These are phyloP conservation scores for Rubroboletus pulcherrimus DNA, from an alignment of 768 basidiomycete species.

Conservation along the genomic window DNA sequence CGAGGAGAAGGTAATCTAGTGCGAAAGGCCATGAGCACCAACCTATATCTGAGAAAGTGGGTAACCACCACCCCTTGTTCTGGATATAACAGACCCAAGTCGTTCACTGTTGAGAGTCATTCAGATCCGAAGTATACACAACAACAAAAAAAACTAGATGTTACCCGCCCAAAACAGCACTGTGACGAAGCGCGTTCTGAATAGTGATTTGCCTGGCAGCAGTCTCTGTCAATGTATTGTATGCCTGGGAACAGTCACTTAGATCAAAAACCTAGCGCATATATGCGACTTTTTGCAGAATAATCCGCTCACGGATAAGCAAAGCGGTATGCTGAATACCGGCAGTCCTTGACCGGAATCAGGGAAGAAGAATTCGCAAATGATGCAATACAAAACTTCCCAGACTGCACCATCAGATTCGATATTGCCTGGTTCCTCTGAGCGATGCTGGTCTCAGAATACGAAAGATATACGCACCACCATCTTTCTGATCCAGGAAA, in stretches of 20 bases:
- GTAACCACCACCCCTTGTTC: constrained; percentile 42
- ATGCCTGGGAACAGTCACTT: constrained; percentile 41
- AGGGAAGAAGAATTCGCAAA: constrained; percentile 39
- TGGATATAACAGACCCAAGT: constrained; percentile 47
- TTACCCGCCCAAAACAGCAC: constrained; percentile 48
- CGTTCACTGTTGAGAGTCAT: constrained; percentile 31
- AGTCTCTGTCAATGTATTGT: constrained; percentile 49
- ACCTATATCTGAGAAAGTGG: neutral
- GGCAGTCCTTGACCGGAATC: constrained; percentile 14
- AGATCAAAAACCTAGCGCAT: constrained; percentile 23
- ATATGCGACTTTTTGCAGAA: constrained; percentile 19
- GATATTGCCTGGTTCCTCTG: constrained; percentile 12
- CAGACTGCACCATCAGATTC: constrained; percentile 25
- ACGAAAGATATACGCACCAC: constrained; percentile 12
- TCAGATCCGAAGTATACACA: neutral
- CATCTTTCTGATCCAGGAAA: constrained; percentile 20
- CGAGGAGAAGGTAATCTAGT: constrained; percentile 54
- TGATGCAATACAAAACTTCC: constrained; percentile 25
- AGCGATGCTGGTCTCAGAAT: neutral
- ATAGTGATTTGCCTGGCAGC: constrained; percentile 40
- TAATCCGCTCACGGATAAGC: constrained; percentile 21
- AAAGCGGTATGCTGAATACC: constrained; percentile 24
- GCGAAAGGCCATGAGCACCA: neutral
- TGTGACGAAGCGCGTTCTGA: constrained; percentile 43
- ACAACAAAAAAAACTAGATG: neutral